Base-by-base conservation (phyloP, 768 basidiomycete genomes). In the Tephrocybe sp. region DNA sequence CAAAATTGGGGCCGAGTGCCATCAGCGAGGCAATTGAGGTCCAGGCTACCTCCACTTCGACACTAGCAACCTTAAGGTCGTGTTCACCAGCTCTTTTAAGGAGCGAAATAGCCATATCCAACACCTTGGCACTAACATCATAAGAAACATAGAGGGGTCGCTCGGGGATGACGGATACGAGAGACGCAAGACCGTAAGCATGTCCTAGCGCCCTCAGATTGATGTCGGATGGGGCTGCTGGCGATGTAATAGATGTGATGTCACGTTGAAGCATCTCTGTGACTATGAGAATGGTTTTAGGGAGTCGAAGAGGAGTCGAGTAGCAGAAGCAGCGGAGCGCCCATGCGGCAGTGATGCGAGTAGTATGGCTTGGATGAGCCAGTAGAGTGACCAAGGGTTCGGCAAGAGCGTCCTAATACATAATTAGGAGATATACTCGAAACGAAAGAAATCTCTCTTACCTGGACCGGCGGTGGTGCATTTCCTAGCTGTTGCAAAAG, bases 11-110 rank as follows among this genome's bases (percentile, higher is more conserved):
- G 0, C 95, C 96, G 6, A 97, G 83, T 2, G 87, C 80, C 90
- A 98, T 93, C 24, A 98, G 71, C 0, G 93, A 86, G 0, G 90
- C 85, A 48, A 99, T 91, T 30, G 89, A 72, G 11, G 86, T 93
- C 97, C 97, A 98, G 0, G 95, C 93, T 1, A 95, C 87, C 62
- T 96, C 93, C 2, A 97, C 85, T 63, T 96, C 93, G 25, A 90
- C 76, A 11, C 81, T 82, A 1, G 92, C 93, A 25, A 90, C 69
- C 48, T 83, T 80, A 39, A 98, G 74, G 51, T 95, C 88, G 64
- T 98, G 96, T 53, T 97, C 94, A 7, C 90, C 90, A 0, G 92
- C 88, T 28, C 88, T 82, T 62, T 96, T 98, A 47, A 99, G 79
- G 9, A 99, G 79, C 50, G 88, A 85, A 1, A 89, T 91, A 1